Evolutionary conservation across 495 filamentous ascomycete genomes (phyloP), one percentile per base, ranked within the genome.

Genomic region (Lasiosphaeriaceae sp.): DNA sequence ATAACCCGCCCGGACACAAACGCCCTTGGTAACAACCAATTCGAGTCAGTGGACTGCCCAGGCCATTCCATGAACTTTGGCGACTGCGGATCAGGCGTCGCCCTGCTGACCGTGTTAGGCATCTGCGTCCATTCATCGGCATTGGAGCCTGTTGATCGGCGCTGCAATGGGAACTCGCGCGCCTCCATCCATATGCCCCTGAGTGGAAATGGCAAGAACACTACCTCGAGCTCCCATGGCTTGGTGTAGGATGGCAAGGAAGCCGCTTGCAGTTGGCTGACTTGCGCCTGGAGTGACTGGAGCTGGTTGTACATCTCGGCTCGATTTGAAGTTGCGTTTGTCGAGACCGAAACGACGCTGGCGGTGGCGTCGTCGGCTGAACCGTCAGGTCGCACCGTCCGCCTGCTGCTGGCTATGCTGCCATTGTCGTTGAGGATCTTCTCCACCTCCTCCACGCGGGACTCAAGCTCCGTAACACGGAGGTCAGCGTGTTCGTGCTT

Each of bases 141-240:
- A 57, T 77, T 73, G 43, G 67, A 67, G 34, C 71, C 62, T 11
- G 64, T 65, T 9, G 78, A 72, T 31, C 66, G 67, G n/a, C 67
- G 68, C 61, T 76, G 78, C 51, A 64, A 73, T 7, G 71, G 66
- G 23, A 79, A 76, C 11, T 81, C 77, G 50, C 74, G 66, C 12
- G 75, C 60, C 39, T 73, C 67, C 59, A 79, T 77, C 86, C 86
- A 89, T 31, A 88, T 68, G 7, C 82, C 81, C 61, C 77, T 80
- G 44, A 89, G 70, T 1, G 80, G 82, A 69, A 85, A 89, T 31
- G 86, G 86, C n/a, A 88, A 61, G 50, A 88, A 80, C 17, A 88
- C 75, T 19, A 89, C 83, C 61, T 89, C 85, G 22, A 89, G 65
- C 59, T 86, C 77, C 84, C 84, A 88, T 5, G 86, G 85, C n/a